Evolutionary conservation across 2,329 filamentous ascomycete species (phyloP), one percentile per base, ranked within the genome.

Genomic region (Calonectria naviculata): DNA sequence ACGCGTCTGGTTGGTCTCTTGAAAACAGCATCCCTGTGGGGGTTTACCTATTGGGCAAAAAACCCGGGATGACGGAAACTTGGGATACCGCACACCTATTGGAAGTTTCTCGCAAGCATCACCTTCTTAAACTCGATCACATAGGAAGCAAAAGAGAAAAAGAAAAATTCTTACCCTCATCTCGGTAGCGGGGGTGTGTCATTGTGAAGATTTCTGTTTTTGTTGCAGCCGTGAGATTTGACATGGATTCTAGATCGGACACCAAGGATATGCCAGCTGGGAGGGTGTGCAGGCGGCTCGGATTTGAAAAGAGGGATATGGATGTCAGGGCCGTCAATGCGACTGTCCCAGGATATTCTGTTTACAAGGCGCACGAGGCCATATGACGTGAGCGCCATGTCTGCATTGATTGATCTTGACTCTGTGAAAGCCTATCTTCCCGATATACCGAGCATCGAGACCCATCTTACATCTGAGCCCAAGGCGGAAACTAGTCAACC

Each of bases 1-100:
- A 77, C 77, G 75, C 76, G 75, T 74, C 68, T 56, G 58, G 63
- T 60, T 73, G 68, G 73, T 73, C 74, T 47, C 66, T 65, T 8
- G 69, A 52, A 70, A 69, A 46, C 72, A 66, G 38, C 34, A 73
- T 71, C 52, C 67, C 36, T 54, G 52, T 21, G 46, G 44, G 21
- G 26, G 56, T 56, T 63, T 41, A 49, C 64, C 44, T 42, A 67
- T 71, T 62, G 46, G 61, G 62, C 19, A 13, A 42, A 44, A n/a
- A 46, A 29, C 63, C 63, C n/a, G 56, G 69, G 66, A 73, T 64
- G 31, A 72, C 21, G 61, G 67, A 61, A 34, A 46, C 44, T 69
- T 61, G 52, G 61, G 19, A 41, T 29, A 64, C 26, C 26, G 41
- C 38, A 54, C 34, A 31, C n/a, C 52, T 29, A n/a, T 28, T 47